Evolutionary conservation across 2,329 filamentous ascomycete genomes (phyloP), one percentile per base, ranked within the genome.

Genomic region (Bipolaris cookei): DNA sequence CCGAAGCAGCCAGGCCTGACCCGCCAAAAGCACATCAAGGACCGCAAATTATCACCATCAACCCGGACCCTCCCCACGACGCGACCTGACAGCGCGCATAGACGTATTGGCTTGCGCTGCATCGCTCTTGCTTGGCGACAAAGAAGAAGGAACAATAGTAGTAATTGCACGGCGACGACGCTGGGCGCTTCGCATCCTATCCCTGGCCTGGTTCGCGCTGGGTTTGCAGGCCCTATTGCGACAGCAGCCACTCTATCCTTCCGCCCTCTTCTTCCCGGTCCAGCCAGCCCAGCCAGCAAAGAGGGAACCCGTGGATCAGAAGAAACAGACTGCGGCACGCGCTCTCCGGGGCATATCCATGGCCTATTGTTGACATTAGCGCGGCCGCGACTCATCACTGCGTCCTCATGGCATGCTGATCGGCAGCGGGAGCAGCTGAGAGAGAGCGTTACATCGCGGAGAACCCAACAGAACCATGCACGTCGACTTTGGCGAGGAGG

Each of bases 401-500:
- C 57, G 56, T 55, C 60, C 67, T 62, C 61, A 70, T 75, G 72
- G 72, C 67, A 61, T 61, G 67, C 67, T 72, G 70, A 75, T 64
- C 47, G 60, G 62, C 63, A 62, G 43, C 57, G 60, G 43, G 42
- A 57, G 58, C 53, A 59, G 63, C 60, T 58, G 54, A 66, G 61
- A 66, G 61, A 28, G 25, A 65, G 61, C 63, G 62, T 65, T 61
- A 50, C 59, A 51, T 61, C 61, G 55, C 45, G 59, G 59, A 63
- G 52, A 68, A 72, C 63, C 67, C 74, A 75, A 73, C 74, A 76
- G 52, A 68, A 72, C 62, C 69, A 76, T 76, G 74, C 74, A 76
- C 62, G 73, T 76, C 65, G 73, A 75, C 67, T 76, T 70, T 67
- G 68, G 67, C 64, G 66, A 67, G 39, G 66, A 67, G 47, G 60